phyloP scores from a whole-genome alignment of 345 rosid genomes.

The Eucalyptus sp. region DNA sequence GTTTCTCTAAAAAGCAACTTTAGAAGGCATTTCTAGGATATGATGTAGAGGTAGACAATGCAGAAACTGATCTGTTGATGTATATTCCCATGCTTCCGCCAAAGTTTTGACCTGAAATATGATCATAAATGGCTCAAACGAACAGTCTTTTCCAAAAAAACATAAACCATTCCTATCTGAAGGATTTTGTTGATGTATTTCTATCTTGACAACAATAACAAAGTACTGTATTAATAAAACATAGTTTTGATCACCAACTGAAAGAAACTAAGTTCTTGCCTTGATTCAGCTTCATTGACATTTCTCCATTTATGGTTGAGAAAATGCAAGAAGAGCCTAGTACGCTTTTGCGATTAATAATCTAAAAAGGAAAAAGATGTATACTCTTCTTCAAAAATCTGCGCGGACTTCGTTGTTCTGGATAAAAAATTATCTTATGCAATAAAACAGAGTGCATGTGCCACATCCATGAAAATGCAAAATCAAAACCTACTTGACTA shows the following conservation, averaged over 20 bases:
- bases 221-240: background rate
- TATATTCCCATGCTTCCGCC: conserved; percentile 85
- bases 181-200: background rate
- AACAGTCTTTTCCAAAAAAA: background rate
- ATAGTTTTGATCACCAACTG: background rate
- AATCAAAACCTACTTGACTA: background rate
- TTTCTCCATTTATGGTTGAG: background rate
- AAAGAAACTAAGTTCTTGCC: background rate
- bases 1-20: background rate
- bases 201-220: background rate
- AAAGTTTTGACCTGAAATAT: conserved; percentile 66
- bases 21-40: conserved; percentile 25
- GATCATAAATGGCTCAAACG: background rate
- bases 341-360: background rate
- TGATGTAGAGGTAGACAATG: conserved; percentile 96
- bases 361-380: background rate
- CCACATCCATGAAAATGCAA: background rate
- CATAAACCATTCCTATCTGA: background rate
- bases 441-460: background rate
- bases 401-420: background rate
- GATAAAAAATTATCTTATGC: background rate
- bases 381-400: background rate
- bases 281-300: background rate
- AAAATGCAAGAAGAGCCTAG: background rate
- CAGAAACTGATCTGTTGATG: conserved; percentile 75